phyloP scores from a whole-genome alignment of 2,329 filamentous ascomycete genomes.

The Diatrype stigma region DNA sequence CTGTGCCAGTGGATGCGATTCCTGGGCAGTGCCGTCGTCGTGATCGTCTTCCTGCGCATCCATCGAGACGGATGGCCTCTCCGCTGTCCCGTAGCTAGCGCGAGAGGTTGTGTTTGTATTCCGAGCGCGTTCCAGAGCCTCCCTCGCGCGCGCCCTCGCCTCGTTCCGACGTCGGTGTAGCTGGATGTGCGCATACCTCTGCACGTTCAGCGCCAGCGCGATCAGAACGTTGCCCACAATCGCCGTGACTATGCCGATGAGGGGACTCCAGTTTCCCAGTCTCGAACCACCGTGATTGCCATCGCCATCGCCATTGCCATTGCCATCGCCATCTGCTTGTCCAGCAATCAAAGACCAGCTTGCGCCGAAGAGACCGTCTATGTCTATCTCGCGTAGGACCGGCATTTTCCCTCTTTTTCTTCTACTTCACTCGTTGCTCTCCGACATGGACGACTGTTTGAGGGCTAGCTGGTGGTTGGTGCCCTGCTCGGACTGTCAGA shows the following conservation, averaged over 20 bases:
- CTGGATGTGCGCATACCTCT: constrained; percentile 89
- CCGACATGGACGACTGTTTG: neutral
- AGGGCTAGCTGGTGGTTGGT: neutral
- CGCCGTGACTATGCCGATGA: constrained; percentile 91
- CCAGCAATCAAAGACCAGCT: constrained; percentile 13
- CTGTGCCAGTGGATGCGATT: constrained; percentile 48
- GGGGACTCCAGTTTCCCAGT: constrained; percentile 75
- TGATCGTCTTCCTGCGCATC: constrained; percentile 30
- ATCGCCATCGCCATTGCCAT: constrained; percentile 14
- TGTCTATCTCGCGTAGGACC: constrained; percentile 10
- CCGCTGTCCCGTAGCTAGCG: constrained; percentile 25
- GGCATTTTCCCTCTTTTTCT: too few relatives aligned
- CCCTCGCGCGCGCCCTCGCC: constrained; percentile 50
- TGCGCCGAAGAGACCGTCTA: constrained; percentile 9
- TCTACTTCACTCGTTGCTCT: neutral
- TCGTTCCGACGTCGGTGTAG: constrained; percentile 67
- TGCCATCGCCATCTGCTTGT: constrained; percentile 15
- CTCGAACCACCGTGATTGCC: constrained; percentile 43
- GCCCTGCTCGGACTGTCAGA: too few relatives aligned
- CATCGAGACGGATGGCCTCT: constrained; percentile 10
- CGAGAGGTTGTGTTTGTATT: constrained; percentile 22
- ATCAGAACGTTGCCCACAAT: constrained; percentile 92
- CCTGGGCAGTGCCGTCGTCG: constrained; percentile 30
- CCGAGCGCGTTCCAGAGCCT: constrained; percentile 45
- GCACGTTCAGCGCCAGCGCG: constrained; percentile 91